Base-by-base conservation (phyloP, 352 stramenopile species). In the Saprolegnia diclina region DNA sequence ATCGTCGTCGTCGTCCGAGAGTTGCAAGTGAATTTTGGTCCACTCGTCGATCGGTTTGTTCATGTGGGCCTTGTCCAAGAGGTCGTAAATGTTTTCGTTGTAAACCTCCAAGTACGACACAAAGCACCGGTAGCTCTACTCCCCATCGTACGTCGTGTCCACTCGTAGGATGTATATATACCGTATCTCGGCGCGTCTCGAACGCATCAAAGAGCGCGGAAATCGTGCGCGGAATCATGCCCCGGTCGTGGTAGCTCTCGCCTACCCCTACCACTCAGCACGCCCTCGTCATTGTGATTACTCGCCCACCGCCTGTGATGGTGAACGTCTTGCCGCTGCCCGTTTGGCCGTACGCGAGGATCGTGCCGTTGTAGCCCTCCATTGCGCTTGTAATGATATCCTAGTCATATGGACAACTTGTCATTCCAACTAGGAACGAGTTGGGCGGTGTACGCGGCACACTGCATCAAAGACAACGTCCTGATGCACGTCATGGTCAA, bases 71-170 rank as follows among this genome's bases (percentile, higher is more conserved):
- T 38, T 69, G 35, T 79, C 73, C 0, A 98, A 81, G 53, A 98
- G 76, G 65, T 98, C 95, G 73, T 97, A 98, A 24, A 96, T 90
- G 72, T 76, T 92, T 74, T 98, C 92, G 74, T 98, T 98, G 83
- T 99, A 99, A 44, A 99, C 97, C 73, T 99, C 91, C 56, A 98
- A 74, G 74, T 98, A 98, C 13, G 94, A 98, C 56, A 98, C 86
- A 74, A 93, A 92, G 66, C 85, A 95, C n/a, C 83, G 77, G 73
- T 92, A 93, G 37, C 75, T 75, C 62, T 59, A 59, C 45, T 3
- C 4, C 7, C 53, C 11, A 44, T 53, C 61, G n/a, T n/a, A n/a
- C n/a, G n/a, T n/a, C n/a, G n/a, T n/a, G n/a, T n/a, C n/a, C n/a
- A n/a, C n/a, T n/a, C n/a, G n/a, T n/a, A n/a, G n/a, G n/a, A n/a